These are phyloP conservation scores for Delonix regia DNA, from an alignment of 306 rosid genomes.

Conservation along the genomic window DNA sequence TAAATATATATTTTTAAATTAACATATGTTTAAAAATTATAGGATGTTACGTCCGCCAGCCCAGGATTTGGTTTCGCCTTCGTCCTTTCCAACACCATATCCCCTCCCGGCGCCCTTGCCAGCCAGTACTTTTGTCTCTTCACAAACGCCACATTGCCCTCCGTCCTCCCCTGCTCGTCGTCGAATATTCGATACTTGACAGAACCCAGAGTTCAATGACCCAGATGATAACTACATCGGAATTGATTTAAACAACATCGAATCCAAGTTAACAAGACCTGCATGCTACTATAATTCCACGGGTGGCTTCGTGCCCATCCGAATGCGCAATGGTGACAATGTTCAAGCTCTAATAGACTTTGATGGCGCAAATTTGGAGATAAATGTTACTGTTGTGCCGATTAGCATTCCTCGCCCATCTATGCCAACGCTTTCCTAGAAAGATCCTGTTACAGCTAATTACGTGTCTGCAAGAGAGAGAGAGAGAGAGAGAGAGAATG, in stretches of 20 bases:
- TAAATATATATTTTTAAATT: no score
- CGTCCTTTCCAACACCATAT: conserved; percentile 62
- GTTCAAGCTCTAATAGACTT: conserved; percentile 83
- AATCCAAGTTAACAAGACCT: not conserved
- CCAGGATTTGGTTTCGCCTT: conserved; percentile 92
- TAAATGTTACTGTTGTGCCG: conserved; percentile 78
- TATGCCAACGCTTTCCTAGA: conserved; percentile 56
- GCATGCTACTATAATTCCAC: conserved; percentile 71
- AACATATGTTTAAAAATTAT: no score
- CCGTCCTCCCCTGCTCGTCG: conserved; percentile 67
- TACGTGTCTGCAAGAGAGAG: conserved; percentile 61
- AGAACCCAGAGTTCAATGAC: conserved; percentile 81
- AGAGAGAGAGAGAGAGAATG: conserved; percentile 35
- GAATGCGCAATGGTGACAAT: conserved; percentile 68
- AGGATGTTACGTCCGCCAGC: conserved; percentile 55
- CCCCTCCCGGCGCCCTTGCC: conserved; percentile 72
- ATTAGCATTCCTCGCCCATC: conserved; percentile 56
- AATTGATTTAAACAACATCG: conserved; percentile 63
- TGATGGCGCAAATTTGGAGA: conserved; percentile 48
- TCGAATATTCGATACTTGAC: conserved; percentile 86
- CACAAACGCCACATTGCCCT: conserved; percentile 51
- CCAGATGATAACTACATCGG: conserved; percentile 78
- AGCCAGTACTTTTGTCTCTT: conserved; percentile 89
- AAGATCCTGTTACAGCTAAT: conserved; percentile 47
- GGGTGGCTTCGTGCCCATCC: conserved; percentile 59